Evolutionary conservation across 2,329 filamentous ascomycete genomes (phyloP), one percentile per base, ranked within the genome.

Genomic region (Parastagonospora avenae): DNA sequence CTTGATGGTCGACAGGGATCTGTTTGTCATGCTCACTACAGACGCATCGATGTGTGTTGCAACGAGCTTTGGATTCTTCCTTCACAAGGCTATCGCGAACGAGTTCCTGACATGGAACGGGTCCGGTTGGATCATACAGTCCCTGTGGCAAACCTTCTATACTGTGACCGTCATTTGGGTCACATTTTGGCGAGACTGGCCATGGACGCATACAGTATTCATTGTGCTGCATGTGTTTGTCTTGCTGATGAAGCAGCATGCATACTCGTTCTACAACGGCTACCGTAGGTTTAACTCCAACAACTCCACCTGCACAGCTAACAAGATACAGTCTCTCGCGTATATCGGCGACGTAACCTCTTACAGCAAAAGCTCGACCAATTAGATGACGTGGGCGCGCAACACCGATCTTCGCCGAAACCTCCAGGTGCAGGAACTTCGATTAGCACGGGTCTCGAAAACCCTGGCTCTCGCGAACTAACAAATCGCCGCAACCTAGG

Each of bases 171-270:
- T 88, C 3, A 76, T 92, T 4, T 82, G 81, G 44, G 84, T 88
- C 76, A 87, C 88, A 0, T 80, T 88, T 42, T 81, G 85, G 64
- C 81, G 89, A 4, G 84, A 91, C 43, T 93, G 89, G 90, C 87
- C 89, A 1, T 92, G 90, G 90, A 90, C 89, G 11, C 89, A 91
- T 64, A 90, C 88, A 1, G 86, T 91, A 14, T 91, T 89, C 70
- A 89, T 90, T 43, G 85, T 90, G 8, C 76, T 92, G 14, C 89
- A 92, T 66, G 85, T 85, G 11, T 75, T 92, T 48, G 84, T 89
- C 5, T 88, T 92, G 80, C 69, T 92, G 19, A 92, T 92, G 90
- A 93, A 93, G 76, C 88, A 91, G 72, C 90, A 92, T 68, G 88
- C 86, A 14, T 92, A 90, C 64, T 82, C 87, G 4, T 91, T 90